Conservation (phyloP, 106 monocot species). For the Phalaenopsis equestris region DNA sequence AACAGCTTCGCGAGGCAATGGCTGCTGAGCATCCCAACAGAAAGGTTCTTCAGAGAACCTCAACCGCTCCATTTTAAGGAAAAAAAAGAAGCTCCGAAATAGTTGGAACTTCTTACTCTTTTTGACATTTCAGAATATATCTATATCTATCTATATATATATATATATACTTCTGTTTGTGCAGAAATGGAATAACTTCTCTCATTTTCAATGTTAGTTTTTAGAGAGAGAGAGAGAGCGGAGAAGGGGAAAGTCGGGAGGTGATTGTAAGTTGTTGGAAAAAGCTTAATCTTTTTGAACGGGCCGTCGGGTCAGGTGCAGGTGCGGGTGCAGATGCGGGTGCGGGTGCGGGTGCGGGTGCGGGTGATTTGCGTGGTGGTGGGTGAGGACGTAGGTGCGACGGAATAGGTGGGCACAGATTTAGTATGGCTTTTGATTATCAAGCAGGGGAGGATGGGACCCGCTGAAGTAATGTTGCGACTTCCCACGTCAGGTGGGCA, state of each 20-base stretch:
- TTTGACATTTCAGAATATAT: background rate
- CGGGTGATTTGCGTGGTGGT: background rate
- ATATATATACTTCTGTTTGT: background rate
- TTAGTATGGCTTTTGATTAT: background rate
- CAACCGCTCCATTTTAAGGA: constrained; percentile 64
- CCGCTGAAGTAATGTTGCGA: too few species aligned
- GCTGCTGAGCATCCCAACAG: constrained; percentile 31
- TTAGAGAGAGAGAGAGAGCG: too few species aligned
- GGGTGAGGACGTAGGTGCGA: background rate
- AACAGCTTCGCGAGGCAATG: constrained; percentile 55
- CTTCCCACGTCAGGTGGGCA: too few species aligned
- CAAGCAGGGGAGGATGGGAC: too few species aligned
- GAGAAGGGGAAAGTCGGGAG: too few species aligned
- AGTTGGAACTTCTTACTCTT: background rate
- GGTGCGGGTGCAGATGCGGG: too few species aligned
- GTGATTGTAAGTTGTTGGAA: too few species aligned
- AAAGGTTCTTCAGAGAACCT: constrained; percentile 42
- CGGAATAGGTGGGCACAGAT: background rate
- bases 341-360: background rate
- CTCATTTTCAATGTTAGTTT: background rate
- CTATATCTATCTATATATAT: too few species aligned
- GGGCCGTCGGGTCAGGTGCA: background rate
- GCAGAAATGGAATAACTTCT: constrained; percentile 7
- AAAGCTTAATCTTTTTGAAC: background rate
- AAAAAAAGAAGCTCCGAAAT: background rate